Evolutionary conservation across 2,329 filamentous ascomycete species (phyloP).

Genomic region (Aspergillus candidus): DNA sequence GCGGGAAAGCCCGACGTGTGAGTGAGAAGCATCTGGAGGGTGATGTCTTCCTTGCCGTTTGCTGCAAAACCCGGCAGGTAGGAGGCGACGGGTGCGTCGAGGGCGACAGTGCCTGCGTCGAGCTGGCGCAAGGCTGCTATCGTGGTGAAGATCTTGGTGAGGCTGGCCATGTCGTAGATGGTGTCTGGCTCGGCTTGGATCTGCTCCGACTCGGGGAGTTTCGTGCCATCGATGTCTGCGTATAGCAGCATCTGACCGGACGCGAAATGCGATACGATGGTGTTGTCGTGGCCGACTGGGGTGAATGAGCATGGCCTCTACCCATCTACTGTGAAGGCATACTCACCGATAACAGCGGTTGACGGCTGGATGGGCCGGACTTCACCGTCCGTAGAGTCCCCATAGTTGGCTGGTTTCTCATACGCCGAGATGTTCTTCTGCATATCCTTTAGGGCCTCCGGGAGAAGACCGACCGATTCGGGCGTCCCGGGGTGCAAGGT

Average conservation of each 20-base stretch:
- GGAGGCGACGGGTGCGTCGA: constrained; percentile 25
- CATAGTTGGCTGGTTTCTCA: constrained; percentile 15
- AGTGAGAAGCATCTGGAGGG: constrained; percentile 28
- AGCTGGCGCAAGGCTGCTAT: constrained; percentile 28
- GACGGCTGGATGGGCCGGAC: constrained; percentile 16
- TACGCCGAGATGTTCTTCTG: neutral
- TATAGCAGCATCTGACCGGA: constrained; percentile 17
- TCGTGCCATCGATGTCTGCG: constrained; percentile 26
- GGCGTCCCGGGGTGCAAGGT: neutral
- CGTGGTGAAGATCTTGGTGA: constrained; percentile 36
- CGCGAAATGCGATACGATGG: constrained; percentile 18
- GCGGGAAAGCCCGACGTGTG: constrained; percentile 31
- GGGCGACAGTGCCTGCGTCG: constrained; percentile 19
- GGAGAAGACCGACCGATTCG: neutral
- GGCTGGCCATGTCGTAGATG: constrained; percentile 37
- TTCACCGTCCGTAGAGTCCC: constrained; percentile 9
- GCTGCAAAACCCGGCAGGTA: constrained; percentile 28
- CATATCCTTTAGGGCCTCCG: neutral
- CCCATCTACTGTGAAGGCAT: too few species aligned
- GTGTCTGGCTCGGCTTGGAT: constrained; percentile 28
- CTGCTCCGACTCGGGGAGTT: constrained; percentile 19
- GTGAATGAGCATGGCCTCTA: too few species aligned
- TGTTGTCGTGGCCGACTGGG: constrained; percentile 12
- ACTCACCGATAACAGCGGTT: constrained; percentile 6
- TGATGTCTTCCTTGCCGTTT: constrained; percentile 31